phyloP scores from a whole-genome alignment of 2,329 filamentous ascomycete genomes.

The Pseudocercospora fijiensis region DNA sequence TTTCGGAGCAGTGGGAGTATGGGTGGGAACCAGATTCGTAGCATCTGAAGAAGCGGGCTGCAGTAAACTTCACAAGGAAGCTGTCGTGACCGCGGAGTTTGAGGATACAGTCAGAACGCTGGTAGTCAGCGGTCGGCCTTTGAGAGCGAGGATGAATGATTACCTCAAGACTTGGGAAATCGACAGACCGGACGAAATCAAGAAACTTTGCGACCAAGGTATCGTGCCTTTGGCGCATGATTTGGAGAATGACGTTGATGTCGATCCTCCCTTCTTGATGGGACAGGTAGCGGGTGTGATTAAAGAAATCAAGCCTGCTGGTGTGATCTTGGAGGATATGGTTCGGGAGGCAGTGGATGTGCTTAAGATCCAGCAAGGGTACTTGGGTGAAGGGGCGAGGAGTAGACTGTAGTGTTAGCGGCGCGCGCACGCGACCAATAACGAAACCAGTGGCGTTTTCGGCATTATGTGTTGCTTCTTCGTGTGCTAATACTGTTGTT shows the following conservation, averaged over 20 bases:
- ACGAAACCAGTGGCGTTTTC: not conserved
- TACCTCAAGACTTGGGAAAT: conserved; percentile 80
- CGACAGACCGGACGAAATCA: conserved; percentile 68
- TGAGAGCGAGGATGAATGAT: conserved; percentile 77
- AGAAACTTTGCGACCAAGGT: conserved; percentile 70
- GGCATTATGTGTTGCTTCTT: not conserved
- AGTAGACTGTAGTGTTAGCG: conserved; percentile 46
- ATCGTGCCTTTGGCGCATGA: conserved; percentile 81
- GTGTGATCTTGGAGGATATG: conserved; percentile 87
- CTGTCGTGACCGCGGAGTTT: conserved; percentile 75
- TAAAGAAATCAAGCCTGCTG: conserved; percentile 73
- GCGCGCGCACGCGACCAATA: not conserved
- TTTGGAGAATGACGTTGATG: conserved; percentile 68
- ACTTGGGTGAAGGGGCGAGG: conserved; percentile 47
- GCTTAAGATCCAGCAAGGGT: conserved; percentile 62
- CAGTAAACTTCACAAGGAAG: conserved; percentile 77
- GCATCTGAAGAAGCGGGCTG: conserved; percentile 79
- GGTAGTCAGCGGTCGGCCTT: conserved; percentile 75
- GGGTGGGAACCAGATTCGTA: conserved; percentile 93
- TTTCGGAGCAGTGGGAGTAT: conserved; percentile 84
- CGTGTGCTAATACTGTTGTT: not conserved
- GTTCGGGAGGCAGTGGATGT: conserved; percentile 55
- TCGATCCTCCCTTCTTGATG: conserved; percentile 89
- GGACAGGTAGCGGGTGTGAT: conserved; percentile 86
- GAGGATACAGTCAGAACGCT: conserved; percentile 80